Base-by-base conservation (phyloP, 192 early-diverging fungal species). In the Entomortierella chlamydospora region DNA sequence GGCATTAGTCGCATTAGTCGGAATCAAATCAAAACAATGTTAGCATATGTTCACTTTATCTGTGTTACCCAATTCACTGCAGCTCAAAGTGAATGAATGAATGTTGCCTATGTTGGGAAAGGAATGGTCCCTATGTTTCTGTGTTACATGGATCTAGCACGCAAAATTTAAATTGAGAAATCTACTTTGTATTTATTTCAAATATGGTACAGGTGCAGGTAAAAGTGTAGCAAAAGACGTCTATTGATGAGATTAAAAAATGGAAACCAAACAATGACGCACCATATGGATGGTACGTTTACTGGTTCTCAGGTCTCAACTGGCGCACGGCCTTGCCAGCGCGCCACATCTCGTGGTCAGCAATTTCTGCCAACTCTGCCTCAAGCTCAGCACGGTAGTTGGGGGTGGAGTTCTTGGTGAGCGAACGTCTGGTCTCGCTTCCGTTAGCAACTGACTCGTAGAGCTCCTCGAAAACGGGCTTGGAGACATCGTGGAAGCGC, bases 381-480 rank as follows among this genome's bases (percentile, higher is more conserved):
- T 97, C 96, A 63, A 99, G 89, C 67, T 93, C 89, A 87, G 96
- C 91, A 71, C 95, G 93, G 94, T 99, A 99, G 83, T 96, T 93
- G 47, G 94, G 81, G 37, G 90, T 86, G 57, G 93, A 94, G 92
- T 97, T 97, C 85, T 93, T 93, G 79, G 90, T 89, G 72, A 99
- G 85, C 43, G 92, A 88, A 37, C 95, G 86, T 69, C 91, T 87
- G 74, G 95, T 94, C 86, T 99, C 97, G 63, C 87, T 84, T 52
- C 97, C 96, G 81, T 96, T 90, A 78, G 90, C 91, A 42, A 97
- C 96, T 51, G 89, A 85, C 69, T 91, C 88, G 86, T 99, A 97
- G 63, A 99, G 83, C 61, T 91, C 85, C 84, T 95, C 90, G 81
- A 97, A 97, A 34, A 99, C 93, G 49, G 97, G 97, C 90, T 96